Base-by-base conservation (phyloP, 2,329 filamentous ascomycete genomes). In the Parascedosporium putredinis region DNA sequence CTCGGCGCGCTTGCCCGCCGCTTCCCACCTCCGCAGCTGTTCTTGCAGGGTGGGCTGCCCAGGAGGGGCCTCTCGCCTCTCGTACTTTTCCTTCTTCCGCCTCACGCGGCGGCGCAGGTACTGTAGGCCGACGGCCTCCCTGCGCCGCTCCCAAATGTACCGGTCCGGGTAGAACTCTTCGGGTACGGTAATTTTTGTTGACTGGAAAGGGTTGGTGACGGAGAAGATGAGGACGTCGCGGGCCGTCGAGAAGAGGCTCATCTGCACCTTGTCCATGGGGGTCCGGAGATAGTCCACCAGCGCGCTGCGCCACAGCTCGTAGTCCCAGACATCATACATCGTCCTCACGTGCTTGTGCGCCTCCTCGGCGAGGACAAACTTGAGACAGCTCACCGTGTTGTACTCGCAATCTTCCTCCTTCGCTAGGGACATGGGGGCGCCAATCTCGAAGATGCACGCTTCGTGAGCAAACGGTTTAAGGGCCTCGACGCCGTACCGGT, bases 181-280 rank as follows among this genome's bases (percentile, higher is more conserved):
- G 5, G 76, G 76, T 4, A 50, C 36, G 5, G 40, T 27, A 23
- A 50, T 20, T 8, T 31, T 27, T 10, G 38, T 34, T 25, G 62
- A 57, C 4, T 70, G 63, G 2, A 69, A 71, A 3, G 67, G 62
- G 2, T 65, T 66, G 14, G 64, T 63, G 10, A 79, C 57, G 40
- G 68, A 68, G 33, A 79, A 64, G 6, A 68, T 67, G 22, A 80
- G 55, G 3, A 79, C 66, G n/a, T 78, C 73, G 3, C 72, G 72
- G 52, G 68, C 64, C 12, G 70, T 63, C n/a, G 63, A 61, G 34
- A 76, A 45, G 16, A 50, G 36, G 16, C 23, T 50, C 47, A 50
- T 64, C 45, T 68, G 63, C 29, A 70, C 70, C 60, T 70, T 71
- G 45, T 63, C 68, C 0, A 67, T 62, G 0, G 59, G 61, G 2